Evolutionary conservation across 768 basidiomycete species (phyloP).

Genomic region (Rhodotorula babjevae): DNA sequence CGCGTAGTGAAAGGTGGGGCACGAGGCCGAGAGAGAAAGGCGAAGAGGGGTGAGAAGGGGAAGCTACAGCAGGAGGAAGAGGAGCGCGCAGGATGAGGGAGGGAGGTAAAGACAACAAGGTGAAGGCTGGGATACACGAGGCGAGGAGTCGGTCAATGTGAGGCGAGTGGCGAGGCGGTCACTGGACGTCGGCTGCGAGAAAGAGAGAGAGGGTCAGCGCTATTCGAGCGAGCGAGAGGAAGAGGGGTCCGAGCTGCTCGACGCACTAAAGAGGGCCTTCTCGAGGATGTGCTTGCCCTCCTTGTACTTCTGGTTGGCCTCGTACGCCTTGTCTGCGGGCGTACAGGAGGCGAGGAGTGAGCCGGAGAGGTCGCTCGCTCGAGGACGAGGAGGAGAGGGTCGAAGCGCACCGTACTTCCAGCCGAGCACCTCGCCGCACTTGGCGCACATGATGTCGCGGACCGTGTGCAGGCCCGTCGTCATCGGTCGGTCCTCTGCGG

Average conservation of each 20-base stretch:
- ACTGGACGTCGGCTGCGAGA: constrained; percentile 1
- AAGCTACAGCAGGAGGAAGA: background rate
- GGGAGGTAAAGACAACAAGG: background rate
- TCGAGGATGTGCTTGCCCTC: constrained; percentile 98
- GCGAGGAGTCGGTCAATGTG: background rate
- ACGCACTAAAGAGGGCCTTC: constrained; percentile 39
- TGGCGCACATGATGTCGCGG: constrained; percentile 87
- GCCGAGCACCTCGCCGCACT: constrained; percentile 77
- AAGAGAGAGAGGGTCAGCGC: no score
- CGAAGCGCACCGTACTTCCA: constrained; percentile 79
- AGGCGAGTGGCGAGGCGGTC: background rate
- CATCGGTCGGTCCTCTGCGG: constrained; percentile 87
- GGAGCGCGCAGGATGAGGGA: background rate
- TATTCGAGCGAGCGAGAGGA: background rate
- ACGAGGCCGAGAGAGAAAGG: background rate
- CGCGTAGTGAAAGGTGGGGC: background rate
- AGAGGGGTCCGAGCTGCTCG: constrained; percentile 16
- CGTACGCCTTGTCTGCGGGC: constrained; percentile 82
- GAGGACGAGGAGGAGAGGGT: constrained; percentile 41
- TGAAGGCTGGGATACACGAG: background rate
- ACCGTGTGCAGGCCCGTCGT: constrained; percentile 95
- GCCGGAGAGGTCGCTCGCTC: no score
- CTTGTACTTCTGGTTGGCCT: constrained; percentile 88
- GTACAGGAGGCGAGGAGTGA: background rate
- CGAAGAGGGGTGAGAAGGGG: background rate